phyloP scores from a whole-genome alignment of 768 basidiomycete genomes.

The Lepiota venenata region DNA sequence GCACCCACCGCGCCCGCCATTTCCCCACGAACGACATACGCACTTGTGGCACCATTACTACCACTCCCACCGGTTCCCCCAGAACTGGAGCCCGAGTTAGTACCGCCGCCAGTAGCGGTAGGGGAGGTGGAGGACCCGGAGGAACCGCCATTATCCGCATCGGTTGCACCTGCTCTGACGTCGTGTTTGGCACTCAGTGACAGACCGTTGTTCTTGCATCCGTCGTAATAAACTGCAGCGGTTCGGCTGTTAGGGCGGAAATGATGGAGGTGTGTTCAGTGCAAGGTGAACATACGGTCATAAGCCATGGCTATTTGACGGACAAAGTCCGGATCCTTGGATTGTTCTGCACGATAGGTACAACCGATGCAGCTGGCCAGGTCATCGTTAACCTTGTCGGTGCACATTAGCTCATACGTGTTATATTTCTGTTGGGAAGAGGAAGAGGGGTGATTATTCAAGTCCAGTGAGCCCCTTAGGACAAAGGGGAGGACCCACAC shows the following conservation, averaged over 20 bases:
- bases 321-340: not conserved
- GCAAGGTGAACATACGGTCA: not conserved
- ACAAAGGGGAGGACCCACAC: not conserved
- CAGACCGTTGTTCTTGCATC: not conserved
- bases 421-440: not conserved
- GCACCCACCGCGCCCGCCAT: not conserved
- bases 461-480: not conserved
- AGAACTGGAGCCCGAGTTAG: not conserved
- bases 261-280: not conserved
- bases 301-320: not conserved
- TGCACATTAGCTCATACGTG: not conserved
- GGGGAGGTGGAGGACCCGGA: no score
- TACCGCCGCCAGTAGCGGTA: no score
- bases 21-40: not conserved
- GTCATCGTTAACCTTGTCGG: not conserved
- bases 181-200: no score
- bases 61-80: not conserved
- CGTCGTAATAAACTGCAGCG: not conserved
- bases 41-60: not conserved
- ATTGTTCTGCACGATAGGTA: not conserved
- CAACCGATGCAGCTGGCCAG: not conserved
- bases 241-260: not conserved
- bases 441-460: no score
- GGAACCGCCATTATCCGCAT: no score
- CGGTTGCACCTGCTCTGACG: no score